These are phyloP conservation scores for Zygosaccharomyces bailii DNA, from an alignment of 805 yeast genomes.

Conservation along the genomic window DNA sequence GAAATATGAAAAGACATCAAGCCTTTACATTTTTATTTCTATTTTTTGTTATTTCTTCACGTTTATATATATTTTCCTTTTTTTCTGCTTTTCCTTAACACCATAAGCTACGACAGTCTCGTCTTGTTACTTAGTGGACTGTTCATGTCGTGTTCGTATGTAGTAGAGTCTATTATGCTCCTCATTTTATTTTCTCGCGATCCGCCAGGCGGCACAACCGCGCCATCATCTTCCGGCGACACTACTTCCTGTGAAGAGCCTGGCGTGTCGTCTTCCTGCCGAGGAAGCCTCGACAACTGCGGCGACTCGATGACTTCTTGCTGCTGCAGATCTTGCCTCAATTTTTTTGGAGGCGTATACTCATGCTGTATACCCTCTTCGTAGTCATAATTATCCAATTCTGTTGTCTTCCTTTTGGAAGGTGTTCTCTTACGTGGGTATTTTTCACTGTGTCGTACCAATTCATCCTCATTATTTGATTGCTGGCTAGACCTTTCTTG, in stretches of 20 bases:
- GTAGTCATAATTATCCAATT: constrained; percentile 31
- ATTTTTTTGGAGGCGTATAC: constrained; percentile 29
- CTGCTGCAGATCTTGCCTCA: constrained; percentile 11
- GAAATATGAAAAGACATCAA: constrained; percentile 2
- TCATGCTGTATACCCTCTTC: constrained; percentile 12
- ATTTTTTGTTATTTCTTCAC: too few species aligned
- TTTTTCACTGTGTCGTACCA: constrained; percentile 2
- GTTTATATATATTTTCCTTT: too few species aligned
- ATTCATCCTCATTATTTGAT: constrained; percentile 7
- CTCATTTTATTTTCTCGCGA: constrained; percentile 17
- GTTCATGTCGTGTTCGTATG: constrained; percentile 9
- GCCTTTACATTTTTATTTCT: constrained; percentile 4
- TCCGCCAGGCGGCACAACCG: neutral
- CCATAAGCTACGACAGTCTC: constrained; percentile 3
- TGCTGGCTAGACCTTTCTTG: neutral
- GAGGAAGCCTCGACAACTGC: constrained; percentile 1
- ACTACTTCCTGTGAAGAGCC: constrained; percentile 11
- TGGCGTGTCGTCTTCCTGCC: constrained; percentile 10
- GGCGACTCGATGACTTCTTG: constrained; percentile 11
- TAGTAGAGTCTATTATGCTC: constrained; percentile 14
- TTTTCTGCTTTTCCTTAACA: neutral
- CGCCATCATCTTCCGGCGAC: constrained; percentile 15
- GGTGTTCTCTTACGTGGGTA: constrained; percentile 12
- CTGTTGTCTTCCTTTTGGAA: constrained; percentile 30
- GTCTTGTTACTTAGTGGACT: constrained; percentile 21